Conservation (phyloP, 2,329 filamentous ascomycete genomes). For the Pseudocercospora pini-densiflorae region DNA sequence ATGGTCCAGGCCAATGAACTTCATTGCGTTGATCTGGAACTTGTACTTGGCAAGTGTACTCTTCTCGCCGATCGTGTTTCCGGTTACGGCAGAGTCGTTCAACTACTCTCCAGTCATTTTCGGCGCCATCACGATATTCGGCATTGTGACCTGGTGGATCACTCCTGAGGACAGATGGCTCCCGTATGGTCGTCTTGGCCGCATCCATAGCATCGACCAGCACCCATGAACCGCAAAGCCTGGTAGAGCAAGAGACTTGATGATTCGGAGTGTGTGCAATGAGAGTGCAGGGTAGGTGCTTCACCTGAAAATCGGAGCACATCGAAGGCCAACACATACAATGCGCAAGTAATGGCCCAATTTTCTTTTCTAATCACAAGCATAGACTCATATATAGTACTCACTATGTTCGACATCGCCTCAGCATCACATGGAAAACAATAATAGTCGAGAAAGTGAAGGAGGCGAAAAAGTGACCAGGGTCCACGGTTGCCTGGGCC, state of each 20-base stretch:
- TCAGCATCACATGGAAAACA: neutral
- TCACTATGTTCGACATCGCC: neutral
- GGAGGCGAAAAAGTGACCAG: neutral
- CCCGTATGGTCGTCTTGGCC: conserved; percentile 28
- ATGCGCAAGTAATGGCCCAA: neutral
- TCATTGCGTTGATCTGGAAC: conserved; percentile 46
- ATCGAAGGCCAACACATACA: neutral
- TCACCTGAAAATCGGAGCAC: neutral
- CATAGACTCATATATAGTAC: neutral
- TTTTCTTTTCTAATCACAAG: neutral
- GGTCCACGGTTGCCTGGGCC: neutral
- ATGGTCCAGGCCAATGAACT: conserved; percentile 43
- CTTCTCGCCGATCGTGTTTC: conserved; percentile 41
- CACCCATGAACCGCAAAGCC: neutral
- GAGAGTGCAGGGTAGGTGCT: neutral
- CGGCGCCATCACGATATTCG: conserved; percentile 46
- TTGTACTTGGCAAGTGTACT: conserved; percentile 44
- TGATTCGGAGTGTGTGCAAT: neutral
- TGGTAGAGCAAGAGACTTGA: neutral
- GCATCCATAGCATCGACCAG: conserved; percentile 10
- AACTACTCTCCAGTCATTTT: conserved; percentile 41
- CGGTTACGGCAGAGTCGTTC: neutral
- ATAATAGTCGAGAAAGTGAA: neutral
- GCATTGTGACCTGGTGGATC: conserved; percentile 41
- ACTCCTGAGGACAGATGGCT: conserved; percentile 45